Evolutionary conservation across 805 yeast species (phyloP), one percentile per base, ranked within the genome.

Genomic region (Saccharomycopsis fodiens): DNA sequence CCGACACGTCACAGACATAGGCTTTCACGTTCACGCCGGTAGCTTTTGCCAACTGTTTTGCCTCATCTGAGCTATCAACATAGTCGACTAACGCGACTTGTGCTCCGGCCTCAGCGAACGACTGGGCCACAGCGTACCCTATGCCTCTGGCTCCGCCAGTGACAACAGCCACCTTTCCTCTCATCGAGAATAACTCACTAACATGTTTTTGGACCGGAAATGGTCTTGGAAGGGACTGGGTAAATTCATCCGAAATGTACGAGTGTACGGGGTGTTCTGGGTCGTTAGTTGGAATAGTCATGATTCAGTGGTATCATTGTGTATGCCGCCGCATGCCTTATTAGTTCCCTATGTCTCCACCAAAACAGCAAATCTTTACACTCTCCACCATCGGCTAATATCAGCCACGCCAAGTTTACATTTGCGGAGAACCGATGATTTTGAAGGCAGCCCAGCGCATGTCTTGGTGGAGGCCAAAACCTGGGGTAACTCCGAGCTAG

Each of bases 101-200:
- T 12, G 94, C 94, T 41, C 95, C 95, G 3, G 91, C 89, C 64
- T 85, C 89, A 41, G 87, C 83, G 56, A 70, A 84, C 2, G 86
- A 87, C 60, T 78, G 82, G 38, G 93, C 93, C 32, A 84, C 82
- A 4, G 84, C 85, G 54, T 63, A 74, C 15, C 95, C 95, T 53
- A 86, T 85, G 31, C 95, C 95, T 39, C 82, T 70, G 13, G 89
- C 79, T 7, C 85, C 84, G 40, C 95, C 95, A 16, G 93, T 83
- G 47, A 85, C 75, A 3, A 84, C 77, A 25, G 93, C 91, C 13
- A 81, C 84, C 63, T 83, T 85, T 23, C 91, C 93, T 64, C 78
- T 80, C 50, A 87, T 70, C 3, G 85, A 79, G 63, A 86, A 83
- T 53, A 82, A 67, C 51, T 83, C 89, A 54, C 79, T 63, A 29